Evolutionary conservation across 2,329 filamentous ascomycete species (phyloP), one percentile per base, ranked within the genome.

Genomic region (Penicillium sp.): DNA sequence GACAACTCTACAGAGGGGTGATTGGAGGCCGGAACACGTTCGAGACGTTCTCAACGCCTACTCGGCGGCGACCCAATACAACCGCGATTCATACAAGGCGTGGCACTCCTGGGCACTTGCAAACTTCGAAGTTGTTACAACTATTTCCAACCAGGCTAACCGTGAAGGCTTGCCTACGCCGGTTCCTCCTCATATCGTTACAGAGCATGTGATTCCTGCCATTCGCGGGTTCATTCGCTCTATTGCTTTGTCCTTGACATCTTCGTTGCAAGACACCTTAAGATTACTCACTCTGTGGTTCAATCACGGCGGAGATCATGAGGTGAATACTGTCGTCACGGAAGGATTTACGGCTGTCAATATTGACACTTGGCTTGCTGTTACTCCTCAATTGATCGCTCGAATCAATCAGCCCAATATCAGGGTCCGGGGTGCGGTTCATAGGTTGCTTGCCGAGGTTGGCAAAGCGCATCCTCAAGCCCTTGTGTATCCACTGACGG

Each of bases 81-180:
- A 99, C 71, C 88, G 91, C 33, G 87, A 88, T 58, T 99, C 93
- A 85, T 99, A 99, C 79, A 99, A 99, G 76, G 94, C 95, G 8
- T 99, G 94, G 94, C 94, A 99, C 75, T 90, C 94, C 0, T 99
- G 94, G 93, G 95, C 94, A 11, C 77, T 99, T 60, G 93, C 94
- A 51, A 99, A 99, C 74, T 99, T 99, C 67, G 93, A 99, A 75
- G 94, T 99, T 55, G 92, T 97, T 36, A 96, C 94, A 65, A 86
- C 88, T 0, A 79, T 94, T 55, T 84, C 87, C 9, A 82, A 88
- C 22, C 83, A 86, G 54, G 82, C 82, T 16, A 88, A 88, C 60
- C 81, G 84, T 43, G 82, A 84, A 58, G 77, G 70, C 41, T 67
- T 64, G 26, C 63, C 68, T 45, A 56, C 75, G 16, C 76, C 80